Percentiles rank a stretch among this genome's conserved stretches.
These are phyloP conservation scores for Yamadazyma taylorii DNA, from an alignment of 1,139 yeast species.

Conservation along the genomic window DNA sequence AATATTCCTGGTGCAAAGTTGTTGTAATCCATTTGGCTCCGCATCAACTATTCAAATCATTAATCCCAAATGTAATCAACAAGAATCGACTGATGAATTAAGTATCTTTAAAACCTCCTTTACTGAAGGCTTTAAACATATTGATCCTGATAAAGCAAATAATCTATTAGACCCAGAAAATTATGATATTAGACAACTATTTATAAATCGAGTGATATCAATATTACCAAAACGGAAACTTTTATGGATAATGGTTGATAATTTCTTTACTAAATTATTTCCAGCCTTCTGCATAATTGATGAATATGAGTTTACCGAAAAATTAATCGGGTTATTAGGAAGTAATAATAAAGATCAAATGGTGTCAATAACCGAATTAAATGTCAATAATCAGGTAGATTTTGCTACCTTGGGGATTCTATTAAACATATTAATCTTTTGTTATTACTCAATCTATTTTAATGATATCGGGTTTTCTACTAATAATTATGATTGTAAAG, in stretches of 20 bases:
- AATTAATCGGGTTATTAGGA: constrained; percentile 28
- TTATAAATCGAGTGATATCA: constrained; percentile 25
- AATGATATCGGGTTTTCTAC: not conserved
- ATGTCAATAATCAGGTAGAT: constrained; percentile 14
- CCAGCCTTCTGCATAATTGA: constrained; percentile 35
- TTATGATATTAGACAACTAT: not conserved
- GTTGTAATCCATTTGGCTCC: too few relatives aligned
- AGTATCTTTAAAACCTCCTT: not conserved
- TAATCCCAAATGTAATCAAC: not conserved
- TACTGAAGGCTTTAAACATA: not conserved
- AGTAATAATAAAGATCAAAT: constrained; percentile 20
- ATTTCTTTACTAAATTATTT: constrained; percentile 28
- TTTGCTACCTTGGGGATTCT: constrained; percentile 31
- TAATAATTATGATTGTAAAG: too few relatives aligned
- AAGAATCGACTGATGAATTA: not conserved
- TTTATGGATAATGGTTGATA: constrained; percentile 27
- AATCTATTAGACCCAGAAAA: not conserved
- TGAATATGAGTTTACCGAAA: constrained; percentile 22
- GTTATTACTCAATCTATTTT: constrained; percentile 15
- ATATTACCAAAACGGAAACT: constrained; percentile 29
- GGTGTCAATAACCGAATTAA: not conserved
- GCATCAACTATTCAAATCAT: not conserved
- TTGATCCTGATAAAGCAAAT: not conserved
- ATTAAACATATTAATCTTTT: constrained; percentile 25
- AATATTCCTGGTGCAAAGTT: too few relatives aligned